Evolutionary conservation across 2,329 filamentous ascomycete species (phyloP).

Genomic region (Exophiala lecanii-corni): DNA sequence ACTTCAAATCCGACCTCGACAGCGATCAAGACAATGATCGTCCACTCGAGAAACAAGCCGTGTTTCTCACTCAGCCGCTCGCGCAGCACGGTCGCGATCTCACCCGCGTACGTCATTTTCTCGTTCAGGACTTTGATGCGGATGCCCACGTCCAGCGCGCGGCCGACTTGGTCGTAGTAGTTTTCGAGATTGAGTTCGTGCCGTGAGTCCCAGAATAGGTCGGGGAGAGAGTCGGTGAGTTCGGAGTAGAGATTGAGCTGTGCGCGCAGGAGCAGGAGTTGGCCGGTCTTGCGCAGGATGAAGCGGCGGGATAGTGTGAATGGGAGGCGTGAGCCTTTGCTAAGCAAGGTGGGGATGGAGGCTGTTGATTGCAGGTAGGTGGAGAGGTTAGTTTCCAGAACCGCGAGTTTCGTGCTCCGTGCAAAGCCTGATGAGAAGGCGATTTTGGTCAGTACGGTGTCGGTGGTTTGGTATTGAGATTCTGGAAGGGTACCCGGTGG

Average conservation of each 20-base stretch:
- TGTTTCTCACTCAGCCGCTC: slow-evolving; percentile 90
- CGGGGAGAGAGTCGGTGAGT: slow-evolving; percentile 87
- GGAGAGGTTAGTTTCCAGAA: slow-evolving; percentile 76
- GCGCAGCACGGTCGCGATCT: slow-evolving; percentile 83
- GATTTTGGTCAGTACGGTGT: slow-evolving; percentile 80
- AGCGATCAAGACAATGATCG: slow-evolving; percentile 89
- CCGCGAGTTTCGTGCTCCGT: slow-evolving; percentile 86
- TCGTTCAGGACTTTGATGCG: slow-evolving; percentile 89
- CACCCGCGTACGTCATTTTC: slow-evolving; percentile 96
- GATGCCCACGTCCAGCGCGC: slow-evolving; percentile 83
- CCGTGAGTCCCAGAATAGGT: slow-evolving; percentile 92
- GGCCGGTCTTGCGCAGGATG: slow-evolving; percentile 88
- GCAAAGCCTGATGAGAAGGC: slow-evolving; percentile 94
- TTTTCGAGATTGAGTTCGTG: slow-evolving; percentile 86
- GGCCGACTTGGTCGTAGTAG: slow-evolving; percentile 91
- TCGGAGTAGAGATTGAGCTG: slow-evolving; percentile 96
- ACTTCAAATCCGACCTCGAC: slow-evolving; percentile 90
- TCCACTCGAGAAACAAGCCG: slow-evolving; percentile 82
- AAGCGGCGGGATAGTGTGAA: slow-evolving; percentile 61
- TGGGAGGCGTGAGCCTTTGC: slow-evolving; percentile 58
- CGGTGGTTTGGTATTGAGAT: slow-evolving; percentile 36
- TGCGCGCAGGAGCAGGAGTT: slow-evolving; percentile 81
- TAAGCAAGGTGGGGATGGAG: slow-evolving; percentile 72
- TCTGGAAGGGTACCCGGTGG: slow-evolving; percentile 20
- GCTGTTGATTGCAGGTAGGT: slow-evolving; percentile 85